Percentiles rank a stretch among this genome's conserved stretches.
These are phyloP conservation scores for Cyclotella sp. DNA, from an alignment of 108 stramenopile species.

Conservation along the genomic window DNA sequence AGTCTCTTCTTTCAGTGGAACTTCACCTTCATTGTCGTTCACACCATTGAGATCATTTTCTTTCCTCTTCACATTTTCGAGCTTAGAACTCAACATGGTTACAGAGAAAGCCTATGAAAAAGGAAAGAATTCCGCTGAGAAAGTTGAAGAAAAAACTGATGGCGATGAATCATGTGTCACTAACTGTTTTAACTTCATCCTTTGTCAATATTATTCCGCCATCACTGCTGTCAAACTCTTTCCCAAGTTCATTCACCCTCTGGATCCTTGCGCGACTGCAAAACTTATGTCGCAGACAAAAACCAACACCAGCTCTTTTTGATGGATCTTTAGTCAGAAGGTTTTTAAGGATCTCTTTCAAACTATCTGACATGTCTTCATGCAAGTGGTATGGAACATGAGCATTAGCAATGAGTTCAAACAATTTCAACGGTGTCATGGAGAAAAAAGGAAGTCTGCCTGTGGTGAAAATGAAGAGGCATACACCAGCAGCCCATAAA, in stretches of 20 bases:
- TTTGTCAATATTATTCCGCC: constrained; percentile 22
- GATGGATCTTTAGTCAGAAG: constrained; percentile 75
- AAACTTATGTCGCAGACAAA: constrained; percentile 84
- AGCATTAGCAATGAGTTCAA: constrained; percentile 67
- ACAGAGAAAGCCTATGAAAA: constrained; percentile 14
- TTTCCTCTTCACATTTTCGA: neutral
- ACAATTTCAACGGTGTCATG: constrained; percentile 66
- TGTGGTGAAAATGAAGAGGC: constrained; percentile 88
- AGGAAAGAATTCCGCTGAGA: neutral
- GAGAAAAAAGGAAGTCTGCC: constrained; percentile 87
- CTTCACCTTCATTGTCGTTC: neutral
- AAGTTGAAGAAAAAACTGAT: neutral
- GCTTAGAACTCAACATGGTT: constrained; percentile 15
- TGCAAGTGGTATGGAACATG: constrained; percentile 54
- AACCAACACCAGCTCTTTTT: constrained; percentile 80
- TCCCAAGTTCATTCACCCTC: constrained; percentile 47
- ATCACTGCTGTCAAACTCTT: constrained; percentile 28
- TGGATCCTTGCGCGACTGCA: constrained; percentile 59
- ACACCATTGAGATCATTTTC: neutral
- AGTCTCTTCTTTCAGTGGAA: neutral
- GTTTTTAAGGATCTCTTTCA: constrained; percentile 66
- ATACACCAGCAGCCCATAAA: constrained; percentile 92
- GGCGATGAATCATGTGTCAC: neutral
- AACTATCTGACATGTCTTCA: constrained; percentile 53
- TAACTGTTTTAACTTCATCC: constrained; percentile 23